phyloP scores from a whole-genome alignment of 1,284 basidiomycete species.

The Cystobasidium pallidum region DNA sequence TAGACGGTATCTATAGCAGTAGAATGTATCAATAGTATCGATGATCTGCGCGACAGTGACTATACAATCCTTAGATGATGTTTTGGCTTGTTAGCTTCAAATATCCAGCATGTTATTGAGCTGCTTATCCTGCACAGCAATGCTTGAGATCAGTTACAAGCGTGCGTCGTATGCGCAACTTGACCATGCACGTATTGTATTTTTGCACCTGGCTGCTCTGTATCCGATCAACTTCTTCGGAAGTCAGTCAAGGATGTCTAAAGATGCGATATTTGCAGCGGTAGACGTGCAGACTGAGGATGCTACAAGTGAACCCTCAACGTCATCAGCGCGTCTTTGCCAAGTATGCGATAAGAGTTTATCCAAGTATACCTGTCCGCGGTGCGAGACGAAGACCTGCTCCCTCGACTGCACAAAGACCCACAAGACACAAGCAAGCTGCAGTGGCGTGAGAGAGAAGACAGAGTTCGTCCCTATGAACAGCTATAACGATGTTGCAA shows the following conservation, averaged over 20 bases:
- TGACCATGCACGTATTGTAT: no score
- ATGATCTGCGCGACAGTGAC: no score
- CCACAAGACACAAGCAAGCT: constrained; percentile 27
- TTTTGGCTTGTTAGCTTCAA: no score
- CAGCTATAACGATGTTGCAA: constrained; percentile 29
- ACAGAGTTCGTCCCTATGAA: constrained; percentile 20
- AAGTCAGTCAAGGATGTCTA: constrained; percentile 4
- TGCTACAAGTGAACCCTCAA: background rate
- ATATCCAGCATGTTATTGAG: no score
- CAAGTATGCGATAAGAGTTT: constrained; percentile 5
- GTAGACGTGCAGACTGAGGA: background rate
- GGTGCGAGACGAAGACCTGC: constrained; percentile 25
- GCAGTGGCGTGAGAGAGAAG: constrained; percentile 20
- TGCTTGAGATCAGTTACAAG: no score
- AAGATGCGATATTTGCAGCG: background rate
- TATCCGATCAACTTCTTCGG: constrained; percentile 1
- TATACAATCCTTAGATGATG: no score
- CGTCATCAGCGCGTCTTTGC: constrained; percentile 1
- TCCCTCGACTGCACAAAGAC: constrained; percentile 33
- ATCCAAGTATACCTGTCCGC: constrained; percentile 38
- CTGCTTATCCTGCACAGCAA: no score
- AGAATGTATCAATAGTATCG: constrained; percentile 2
- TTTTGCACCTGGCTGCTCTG: background rate
- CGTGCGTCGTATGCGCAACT: no score
- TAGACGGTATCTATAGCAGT: background rate